phyloP scores from a whole-genome alignment of 768 basidiomycete species.

The Termitomyces sp. region DNA sequence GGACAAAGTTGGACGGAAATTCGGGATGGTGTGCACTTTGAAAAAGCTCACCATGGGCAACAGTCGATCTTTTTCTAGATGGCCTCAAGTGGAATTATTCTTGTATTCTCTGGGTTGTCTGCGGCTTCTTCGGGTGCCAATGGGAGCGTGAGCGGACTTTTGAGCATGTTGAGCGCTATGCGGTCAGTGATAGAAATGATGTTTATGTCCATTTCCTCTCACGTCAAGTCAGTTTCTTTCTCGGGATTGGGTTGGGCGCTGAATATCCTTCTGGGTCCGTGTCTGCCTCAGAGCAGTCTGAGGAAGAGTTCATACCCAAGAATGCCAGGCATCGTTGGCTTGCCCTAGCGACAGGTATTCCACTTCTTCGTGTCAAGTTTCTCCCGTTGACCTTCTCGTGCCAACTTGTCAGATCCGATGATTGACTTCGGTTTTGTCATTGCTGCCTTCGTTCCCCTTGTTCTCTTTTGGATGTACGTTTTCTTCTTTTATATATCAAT shows the following conservation, averaged over 20 bases:
- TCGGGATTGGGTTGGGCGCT: conserved; percentile 84
- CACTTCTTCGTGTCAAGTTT: not conserved
- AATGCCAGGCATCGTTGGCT: conserved; percentile 82
- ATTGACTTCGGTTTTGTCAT: conserved; percentile 80
- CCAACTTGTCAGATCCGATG: conserved; percentile 53
- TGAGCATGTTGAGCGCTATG: conserved; percentile 73
- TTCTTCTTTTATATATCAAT: not conserved
- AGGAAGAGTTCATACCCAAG: conserved; percentile 70
- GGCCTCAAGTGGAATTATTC: conserved; percentile 75
- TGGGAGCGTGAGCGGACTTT: conserved; percentile 56
- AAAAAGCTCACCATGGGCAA: not conserved
- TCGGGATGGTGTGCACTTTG: conserved; percentile 64
- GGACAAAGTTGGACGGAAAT: conserved; percentile 81
- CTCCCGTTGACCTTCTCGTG: not conserved
- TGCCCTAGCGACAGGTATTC: conserved; percentile 75
- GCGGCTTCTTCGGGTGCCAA: conserved; percentile 78
- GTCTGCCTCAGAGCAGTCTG: conserved; percentile 84
- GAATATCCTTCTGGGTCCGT: conserved; percentile 90
- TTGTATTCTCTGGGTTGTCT: conserved; percentile 77
- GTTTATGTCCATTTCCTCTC: not conserved
- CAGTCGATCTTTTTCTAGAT: conserved; percentile 38
- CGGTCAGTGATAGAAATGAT: conserved; percentile 39
- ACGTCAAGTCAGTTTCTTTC: conserved; percentile 52
- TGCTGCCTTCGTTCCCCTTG: conserved; percentile 73
- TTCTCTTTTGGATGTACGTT: conserved; percentile 81